phyloP scores from a whole-genome alignment of 108 stramenopile genomes.

The Seminavis robusta region DNA sequence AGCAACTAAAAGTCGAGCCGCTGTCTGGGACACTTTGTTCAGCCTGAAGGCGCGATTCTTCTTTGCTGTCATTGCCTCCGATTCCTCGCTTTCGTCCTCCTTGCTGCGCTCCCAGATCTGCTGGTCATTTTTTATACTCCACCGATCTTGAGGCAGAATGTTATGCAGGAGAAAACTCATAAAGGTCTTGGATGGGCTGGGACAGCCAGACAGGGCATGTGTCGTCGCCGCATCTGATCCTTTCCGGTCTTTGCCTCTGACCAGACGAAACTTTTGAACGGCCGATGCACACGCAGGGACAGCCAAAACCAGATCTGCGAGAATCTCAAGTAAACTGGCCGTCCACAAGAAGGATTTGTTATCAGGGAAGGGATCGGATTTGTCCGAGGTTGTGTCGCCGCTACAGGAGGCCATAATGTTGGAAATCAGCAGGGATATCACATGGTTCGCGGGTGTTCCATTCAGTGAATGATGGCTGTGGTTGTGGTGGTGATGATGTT shows the following conservation, averaged over 20 bases:
- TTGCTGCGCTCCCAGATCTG: slow-evolving; percentile 10
- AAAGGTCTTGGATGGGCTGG: slow-evolving; percentile 70
- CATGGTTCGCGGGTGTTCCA: slow-evolving; percentile 49
- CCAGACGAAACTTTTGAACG: slow-evolving; percentile 61
- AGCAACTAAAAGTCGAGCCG: slow-evolving; percentile 74
- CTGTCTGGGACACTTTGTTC: slow-evolving; percentile 53
- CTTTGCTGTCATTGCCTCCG: slow-evolving; percentile 1
- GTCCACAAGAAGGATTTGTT: slow-evolving; percentile 57
- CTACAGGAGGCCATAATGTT: slow-evolving; percentile 25
- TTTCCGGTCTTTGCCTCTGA: slow-evolving; percentile 13
- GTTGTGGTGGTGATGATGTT: too few species aligned
- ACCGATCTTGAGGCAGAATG: slow-evolving; percentile 75
- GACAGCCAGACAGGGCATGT: slow-evolving; percentile 76
- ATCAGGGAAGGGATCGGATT: background rate
- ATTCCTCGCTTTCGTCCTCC: slow-evolving; percentile 12
- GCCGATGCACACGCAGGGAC: slow-evolving; percentile 89
- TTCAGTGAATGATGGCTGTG: too few species aligned
- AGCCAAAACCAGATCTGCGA: slow-evolving; percentile 86
- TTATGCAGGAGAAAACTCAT: slow-evolving; percentile 84
- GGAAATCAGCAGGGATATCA: slow-evolving; percentile 49
- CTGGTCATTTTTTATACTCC: slow-evolving; percentile 7
- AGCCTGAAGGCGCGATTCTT: slow-evolving; percentile 24
- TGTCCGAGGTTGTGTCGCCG: background rate
- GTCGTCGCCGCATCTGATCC: slow-evolving; percentile 1
- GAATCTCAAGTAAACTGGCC: slow-evolving; percentile 67